phyloP scores from a whole-genome alignment of 345 rosid species.

The Salix koriyanagi region DNA sequence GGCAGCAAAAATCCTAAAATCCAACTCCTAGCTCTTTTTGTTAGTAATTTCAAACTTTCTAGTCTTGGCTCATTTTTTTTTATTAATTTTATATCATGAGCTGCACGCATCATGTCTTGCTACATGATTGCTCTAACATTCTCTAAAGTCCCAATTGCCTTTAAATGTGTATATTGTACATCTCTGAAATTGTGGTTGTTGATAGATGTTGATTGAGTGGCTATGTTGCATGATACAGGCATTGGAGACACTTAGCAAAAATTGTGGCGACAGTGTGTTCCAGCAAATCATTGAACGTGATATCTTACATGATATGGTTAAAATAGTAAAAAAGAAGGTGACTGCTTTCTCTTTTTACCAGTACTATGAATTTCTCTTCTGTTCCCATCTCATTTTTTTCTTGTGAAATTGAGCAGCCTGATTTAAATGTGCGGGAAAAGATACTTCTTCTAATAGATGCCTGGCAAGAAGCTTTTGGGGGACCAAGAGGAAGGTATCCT shows the following conservation, averaged over 20 bases:
- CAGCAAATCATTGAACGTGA: conserved; percentile 90
- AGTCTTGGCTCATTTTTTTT: not conserved
- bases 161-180: not conserved
- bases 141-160: not conserved
- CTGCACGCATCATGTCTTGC: not conserved
- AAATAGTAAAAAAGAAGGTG: conserved; percentile 96
- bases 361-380: conserved; percentile 7
- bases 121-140: not conserved
- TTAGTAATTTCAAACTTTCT: conserved; percentile 36
- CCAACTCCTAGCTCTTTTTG: conserved; percentile 81
- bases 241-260: conserved; percentile 91
- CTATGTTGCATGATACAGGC: conserved; percentile 40
- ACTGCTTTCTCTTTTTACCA: conserved; percentile 6
- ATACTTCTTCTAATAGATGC: conserved; percentile 63
- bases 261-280: conserved; percentile 79
- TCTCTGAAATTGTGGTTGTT: not conserved
- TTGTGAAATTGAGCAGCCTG: conserved; percentile 59
- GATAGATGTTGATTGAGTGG: not conserved
- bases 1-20: conserved; percentile 85
- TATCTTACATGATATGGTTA: conserved; percentile 92
- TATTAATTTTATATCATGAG: not conserved
- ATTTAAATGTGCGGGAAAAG: conserved; percentile 85
- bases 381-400: not conserved
- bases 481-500: conserved; percentile 74
- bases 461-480: conserved; percentile 88